Percentiles rank a stretch among this genome's conserved stretches.
phyloP scores from a whole-genome alignment of 208 protist species.

The Trypanosoma congolense region DNA sequence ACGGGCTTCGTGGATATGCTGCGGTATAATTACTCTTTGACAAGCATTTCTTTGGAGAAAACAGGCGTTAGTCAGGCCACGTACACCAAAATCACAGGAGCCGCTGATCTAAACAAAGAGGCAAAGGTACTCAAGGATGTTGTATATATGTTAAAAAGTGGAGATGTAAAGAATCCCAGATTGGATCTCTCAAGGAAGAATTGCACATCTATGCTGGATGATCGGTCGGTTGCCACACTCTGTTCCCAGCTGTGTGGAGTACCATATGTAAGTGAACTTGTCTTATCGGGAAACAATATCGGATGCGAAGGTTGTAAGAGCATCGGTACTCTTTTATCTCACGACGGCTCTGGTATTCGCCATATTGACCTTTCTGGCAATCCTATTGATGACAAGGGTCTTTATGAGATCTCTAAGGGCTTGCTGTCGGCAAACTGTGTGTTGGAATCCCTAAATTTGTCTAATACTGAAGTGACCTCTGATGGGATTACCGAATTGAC shows the following conservation, averaged over 20 bases:
- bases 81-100: conserved; percentile 35
- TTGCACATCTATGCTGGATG: conserved; percentile 42
- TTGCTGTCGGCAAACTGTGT: conserved; percentile 46
- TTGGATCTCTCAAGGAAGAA: conserved; percentile 41
- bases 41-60: conserved; percentile 34
- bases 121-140: conserved; percentile 49
- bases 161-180: conserved; percentile 37
- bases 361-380: conserved; percentile 51
- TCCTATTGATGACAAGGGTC: conserved; percentile 53
- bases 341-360: conserved; percentile 37
- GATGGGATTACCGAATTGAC: conserved; percentile 28
- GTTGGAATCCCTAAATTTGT: conserved; percentile 42
- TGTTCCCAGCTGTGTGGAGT: conserved; percentile 43
- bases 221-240: conserved; percentile 56
- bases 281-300: conserved; percentile 61
- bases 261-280: conserved; percentile 37
- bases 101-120: conserved; percentile 73
- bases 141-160: conserved; percentile 54
- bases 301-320: conserved; percentile 40
- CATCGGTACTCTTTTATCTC: conserved; percentile 38
- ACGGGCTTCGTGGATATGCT: conserved; percentile 52
- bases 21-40: conserved; percentile 50
- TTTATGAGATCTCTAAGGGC: conserved; percentile 42
- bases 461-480: conserved; percentile 48
- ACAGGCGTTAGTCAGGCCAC: conserved; percentile 45